phyloP scores from a whole-genome alignment of 805 yeast species.

The Myxozyma nipponensis region DNA sequence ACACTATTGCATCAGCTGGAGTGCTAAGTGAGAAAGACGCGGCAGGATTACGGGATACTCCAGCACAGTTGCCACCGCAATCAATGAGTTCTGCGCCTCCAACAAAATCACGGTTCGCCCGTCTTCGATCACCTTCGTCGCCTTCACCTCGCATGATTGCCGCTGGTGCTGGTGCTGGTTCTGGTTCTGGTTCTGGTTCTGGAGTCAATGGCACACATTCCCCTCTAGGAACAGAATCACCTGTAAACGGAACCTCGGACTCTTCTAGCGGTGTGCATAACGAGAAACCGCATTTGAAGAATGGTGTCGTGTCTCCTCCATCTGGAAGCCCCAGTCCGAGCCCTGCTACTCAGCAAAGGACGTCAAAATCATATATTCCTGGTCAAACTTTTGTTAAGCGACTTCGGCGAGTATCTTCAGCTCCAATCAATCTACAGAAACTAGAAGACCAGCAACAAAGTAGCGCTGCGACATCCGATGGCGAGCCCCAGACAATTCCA shows the following conservation, averaged over 20 bases:
- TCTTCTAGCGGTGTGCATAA: constrained; percentile 48
- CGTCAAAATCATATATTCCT: constrained; percentile 24
- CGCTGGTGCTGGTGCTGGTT: constrained; percentile 12
- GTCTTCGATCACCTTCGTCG: constrained; percentile 30
- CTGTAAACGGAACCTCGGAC: constrained; percentile 7
- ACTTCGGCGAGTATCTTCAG: constrained; percentile 76
- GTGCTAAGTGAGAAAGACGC: background rate
- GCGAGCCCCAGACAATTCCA: background rate
- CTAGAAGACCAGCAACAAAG: constrained; percentile 6
- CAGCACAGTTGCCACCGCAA: background rate
- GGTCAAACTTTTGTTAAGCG: constrained; percentile 30
- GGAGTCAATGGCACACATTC: too few species aligned
- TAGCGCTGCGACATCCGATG: background rate
- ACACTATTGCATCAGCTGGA: too few species aligned
- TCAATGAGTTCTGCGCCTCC: background rate
- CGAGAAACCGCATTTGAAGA: constrained; percentile 43
- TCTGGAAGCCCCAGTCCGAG: too few species aligned
- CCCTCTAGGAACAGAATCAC: constrained; percentile 32
- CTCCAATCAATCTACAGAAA: constrained; percentile 59
- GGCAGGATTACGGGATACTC: constrained; percentile 9
- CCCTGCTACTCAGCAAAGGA: constrained; percentile 42
- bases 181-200: constrained; percentile 18
- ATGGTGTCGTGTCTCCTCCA: constrained; percentile 38
- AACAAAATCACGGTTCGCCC: constrained; percentile 25
- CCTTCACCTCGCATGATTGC: constrained; percentile 21